Base-by-base conservation (phyloP, 2,329 filamentous ascomycete species). In the Aspergillus puulaauensis region DNA sequence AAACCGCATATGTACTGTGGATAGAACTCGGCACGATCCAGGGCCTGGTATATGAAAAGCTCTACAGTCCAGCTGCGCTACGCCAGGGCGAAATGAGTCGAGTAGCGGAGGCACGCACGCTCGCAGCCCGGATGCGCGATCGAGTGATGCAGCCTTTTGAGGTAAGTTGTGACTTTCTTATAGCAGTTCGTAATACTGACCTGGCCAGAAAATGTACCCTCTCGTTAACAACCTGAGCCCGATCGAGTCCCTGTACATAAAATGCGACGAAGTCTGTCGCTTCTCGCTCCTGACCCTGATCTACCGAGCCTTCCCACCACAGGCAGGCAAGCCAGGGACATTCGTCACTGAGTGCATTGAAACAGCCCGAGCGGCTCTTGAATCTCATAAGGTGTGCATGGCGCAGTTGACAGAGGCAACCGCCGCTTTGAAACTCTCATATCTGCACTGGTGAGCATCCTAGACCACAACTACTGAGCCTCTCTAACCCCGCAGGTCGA, bases 11-110 rank as follows among this genome's bases (percentile, higher is more conserved):
- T 24, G 70, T 75, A 11, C 70, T 81, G 37, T 88, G 85, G 84
- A 79, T 86, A 41, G 75, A 76, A 24, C 77, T 84, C 6, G 80
- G 83, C 8, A 79, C 79, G 23, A 77, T 89, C 9, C 82, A 87
- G 61, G 83, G 84, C 14, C 76, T 82, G 14, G 80, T 86, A 5
- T 89, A 88, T 62, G 80, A 85, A 62, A 73, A 81, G 3, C 68
- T 86, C 2, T 88, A 88, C 61, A 65, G 75, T 57, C 62, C 71
- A 11, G 66, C 64, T 9, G 71, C 63, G 57, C 64, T 67, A 53
- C 68, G 58, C 41, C 69, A 67, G 48, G 64, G 63, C 21, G 68
- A 67, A 54, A 64, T 52, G 7, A 59, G 69, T 17, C 63, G 73
- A 41, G 60, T 64, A 9, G 52, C 64, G 19, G 66, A 71, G 50